Evolutionary conservation across 257 asterid species (phyloP), one percentile per base, ranked within the genome.

Genomic region (Osmanthus fragrans): DNA sequence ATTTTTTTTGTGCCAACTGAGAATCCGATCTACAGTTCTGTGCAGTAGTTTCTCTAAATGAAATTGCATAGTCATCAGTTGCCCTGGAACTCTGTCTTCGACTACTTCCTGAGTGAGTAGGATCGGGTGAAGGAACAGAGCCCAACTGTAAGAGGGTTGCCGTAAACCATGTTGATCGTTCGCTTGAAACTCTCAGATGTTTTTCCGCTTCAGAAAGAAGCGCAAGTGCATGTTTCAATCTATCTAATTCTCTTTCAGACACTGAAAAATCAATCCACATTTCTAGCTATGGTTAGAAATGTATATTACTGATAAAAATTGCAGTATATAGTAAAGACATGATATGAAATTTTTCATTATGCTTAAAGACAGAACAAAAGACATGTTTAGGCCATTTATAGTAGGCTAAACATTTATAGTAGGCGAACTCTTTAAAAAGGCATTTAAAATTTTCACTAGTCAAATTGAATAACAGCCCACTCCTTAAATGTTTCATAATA

Each of bases 191-290:
- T 79, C 99, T 83, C 72, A 93, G 86, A 75, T 92, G 99, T 85
- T 93, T 96, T 84, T 96, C 99, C 4, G 99, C 94, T 75, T 96
- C 99, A 12, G 98, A 93, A 71, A 96, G 97, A 78, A 96, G 93
- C 39, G 87, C 80, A 78, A 93, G 75, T 29, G 97, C 97, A 71
- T 90, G 97, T 89, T 90, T 93, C 81, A 96, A 87, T 76, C 96
- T 86, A 75, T 89, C 96, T 74, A 93, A 40, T 83, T 96, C 98
- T 75, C 86, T 80, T 80, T 90, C 98, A 7, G 95, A 86, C 87
- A 92, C 99, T 94, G 90, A 79, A 75, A 87, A 49, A 76, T 71
- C 29, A 15, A 76, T 54, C 76, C 69, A 70, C 80, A 76, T 45
- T 65, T 27, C 27, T 42, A 63, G 71, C 7, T 63, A 71, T 64